Base-by-base conservation (phyloP, 2,329 filamentous ascomycete genomes). In the Talaromyces sp. region DNA sequence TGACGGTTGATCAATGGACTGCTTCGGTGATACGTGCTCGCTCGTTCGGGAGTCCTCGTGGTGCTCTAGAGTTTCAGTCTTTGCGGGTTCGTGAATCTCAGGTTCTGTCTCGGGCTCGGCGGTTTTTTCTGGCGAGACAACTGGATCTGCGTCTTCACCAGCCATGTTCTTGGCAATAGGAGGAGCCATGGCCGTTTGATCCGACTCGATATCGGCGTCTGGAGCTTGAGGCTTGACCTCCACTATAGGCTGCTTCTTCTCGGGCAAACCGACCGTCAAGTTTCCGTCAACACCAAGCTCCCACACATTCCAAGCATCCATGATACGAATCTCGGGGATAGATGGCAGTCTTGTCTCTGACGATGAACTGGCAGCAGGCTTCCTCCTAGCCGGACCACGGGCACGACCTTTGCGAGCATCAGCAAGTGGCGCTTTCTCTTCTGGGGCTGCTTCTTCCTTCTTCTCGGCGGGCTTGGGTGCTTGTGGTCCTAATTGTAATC, bases 361-460 rank as follows among this genome's bases (percentile, higher is more conserved):
- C 31, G 71, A 72, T 56, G 73, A 85, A 11, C 88, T 86, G 27
- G 90, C 87, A 25, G 78, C 81, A 22, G 87, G 85, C 73, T 87
- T 89, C 74, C 93, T 86, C 70, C 93, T 86, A 70, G 92, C 89
- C 17, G 95, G 95, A 11, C 95, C 95, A 69, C 92, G 89, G 25
- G 95, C 95, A 70, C 95, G 86, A 27, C 93, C 88, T 81, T 98
- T 98, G 69, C 95, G 87, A 40, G 93, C 93, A 82, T 99, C 95
- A 25, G 85, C 84, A 29, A 99, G 82, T n/a, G 93, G 93, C 11
- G 85, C 88, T 76, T 92, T 92, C 72, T 93, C 88, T 66, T 86
- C 87, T 67, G 86, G 83, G 1, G 78, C 79, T 36, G 80, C 78
- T 56, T 86, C 85, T 65, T 87, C 84, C 61, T 88, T 83, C 15